Base-by-base conservation (phyloP, 2,329 filamentous ascomycete species). In the Cladosporium velox region DNA sequence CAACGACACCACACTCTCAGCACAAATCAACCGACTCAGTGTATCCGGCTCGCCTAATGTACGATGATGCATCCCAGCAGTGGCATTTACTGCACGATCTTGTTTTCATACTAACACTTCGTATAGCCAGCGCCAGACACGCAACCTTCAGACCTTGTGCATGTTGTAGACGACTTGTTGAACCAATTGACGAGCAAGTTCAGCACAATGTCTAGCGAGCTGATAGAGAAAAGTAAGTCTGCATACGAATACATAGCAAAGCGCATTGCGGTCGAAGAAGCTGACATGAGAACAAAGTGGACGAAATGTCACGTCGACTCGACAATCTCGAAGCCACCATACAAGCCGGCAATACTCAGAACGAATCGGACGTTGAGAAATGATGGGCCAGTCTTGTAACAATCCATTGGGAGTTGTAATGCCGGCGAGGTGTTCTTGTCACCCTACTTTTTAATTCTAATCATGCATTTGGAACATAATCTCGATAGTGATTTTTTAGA, bases 121-220 rank as follows among this genome's bases (percentile, higher is more conserved):
- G 5, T 28, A 14, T 35, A 66, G 58, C 38, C 47, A 35, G 15
- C 60, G 12, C 41, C 78, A 0, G 83, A 85, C 26, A 82, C 85
- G 54, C 80, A 82, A 57, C 84, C 83, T 8, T 83, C 85, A 52
- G 90, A 94, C 75, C 85, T 96, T 65, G 88, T 88, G 2, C 87
- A 87, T 4, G 91, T 93, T 1, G 90, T 97, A 1, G 93, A 97
- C 72, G 92, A 97, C 49, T 85, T 97, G 2, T 82, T 97, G 4
- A 92, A 93, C 75, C 90, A 92, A 55, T 81, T 97, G 0, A 91
- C 91, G 61, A 90, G 87, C 77, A 96, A 96, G 77, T 97, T 97
- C 77, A 89, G 91, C 24, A 87, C 87, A 14, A 88, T 97, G 5
- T 96, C 92, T 10, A 90, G 88, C 67, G 93, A 97, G 79, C 90